Base-by-base conservation (phyloP, 805 yeast genomes). In the Ogataea wickerhamii region DNA sequence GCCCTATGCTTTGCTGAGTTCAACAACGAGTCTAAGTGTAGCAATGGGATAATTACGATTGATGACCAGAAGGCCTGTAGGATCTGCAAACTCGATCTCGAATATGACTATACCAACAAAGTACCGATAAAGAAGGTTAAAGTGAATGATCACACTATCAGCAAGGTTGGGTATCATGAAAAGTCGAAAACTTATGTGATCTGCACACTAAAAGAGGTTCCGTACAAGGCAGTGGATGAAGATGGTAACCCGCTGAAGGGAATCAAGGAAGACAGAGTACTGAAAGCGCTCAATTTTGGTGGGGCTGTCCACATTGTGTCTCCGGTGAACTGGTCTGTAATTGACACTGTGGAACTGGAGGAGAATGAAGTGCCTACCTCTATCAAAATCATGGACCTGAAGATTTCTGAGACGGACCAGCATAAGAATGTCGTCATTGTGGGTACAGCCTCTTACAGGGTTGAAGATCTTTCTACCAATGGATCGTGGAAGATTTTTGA, bases 401-500 rank as follows among this genome's bases (percentile, higher is more conserved):
- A 72, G 30, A 42, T 55, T 4, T 51, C 51, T 6, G 55, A 52
- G 30, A 38, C 50, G 7, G 40, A 38, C 11, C 30, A 31, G 10
- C 66, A 73, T 41, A 76, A 78, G 44, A 93, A 85, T 52, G 75
- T 78, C 35, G 62, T 93, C 6, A 79, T 87, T 1, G 67, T 82
- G n/a, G 98, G 97, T 2, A 76, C 89, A 2, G 83, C 93, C 0
- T 68, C 72, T 38, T 73, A 79, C 36, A 71, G 91, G 41, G 78
- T 80, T 42, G 98, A 91, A 55, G 96, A 88, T 61, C 64, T 82
- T 42, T 74, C 86, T 3, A 75, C 94, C 0, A 76, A 78, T 51
- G 98, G 98, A 0, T 68, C 80, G 1, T 83, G 87, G 61, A 76
- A 77, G 40, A 64, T 89, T 1, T 80, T 66, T 52, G 95, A 88